Base-by-base conservation (phyloP, 2,329 filamentous ascomycete genomes). In the Apiospora rasikravindrae region DNA sequence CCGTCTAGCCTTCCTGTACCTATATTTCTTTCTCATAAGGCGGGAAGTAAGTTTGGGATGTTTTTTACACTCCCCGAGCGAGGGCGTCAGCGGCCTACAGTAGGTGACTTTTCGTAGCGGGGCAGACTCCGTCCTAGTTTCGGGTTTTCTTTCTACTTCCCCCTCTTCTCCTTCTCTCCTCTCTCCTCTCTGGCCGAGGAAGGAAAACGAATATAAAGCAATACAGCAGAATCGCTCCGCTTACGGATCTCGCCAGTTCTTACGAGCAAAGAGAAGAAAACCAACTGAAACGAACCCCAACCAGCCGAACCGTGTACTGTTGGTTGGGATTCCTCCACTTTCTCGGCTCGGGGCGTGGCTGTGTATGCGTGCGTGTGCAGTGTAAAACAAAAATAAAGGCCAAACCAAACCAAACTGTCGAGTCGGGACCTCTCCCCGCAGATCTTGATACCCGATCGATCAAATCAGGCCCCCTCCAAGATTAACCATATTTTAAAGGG, bases 381-480 rank as follows among this genome's bases (percentile, higher is more conserved):
- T 45, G 44, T 19, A 47, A 47, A 37, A 37, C 1, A 6, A 37
- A 37, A 37, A 37, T 11, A 42, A 42, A 42, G 40, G 8, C 8
- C 40, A 42, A 42, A 42, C 40, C 13, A 42, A 10, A 3, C 8
- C 40, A 42, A 42, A 42, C 40, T 42, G 19, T n/a, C 45, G 45
- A 57, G 51, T 57, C 51, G 53, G 53, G 53, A 16, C 16, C 53
- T 22, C 53, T 22, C 33, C 53, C 53, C 53, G 53, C 29, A 61
- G 53, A 61, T 61, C 53, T 61, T 61, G 53, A 61, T 61, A 61
- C 53, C 53, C 53, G 53, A 61, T 61, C 53, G 53, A 61, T 61
- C 29, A 22, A 61, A 61, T 22, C 53, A 61, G 37, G 6, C 49
- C 51, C 44, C 45, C 45, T 16, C 26, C 53, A 33, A 57, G 16